Evolutionary conservation across 495 filamentous ascomycete species (phyloP).

Genomic region (Xylaria palmicola): DNA sequence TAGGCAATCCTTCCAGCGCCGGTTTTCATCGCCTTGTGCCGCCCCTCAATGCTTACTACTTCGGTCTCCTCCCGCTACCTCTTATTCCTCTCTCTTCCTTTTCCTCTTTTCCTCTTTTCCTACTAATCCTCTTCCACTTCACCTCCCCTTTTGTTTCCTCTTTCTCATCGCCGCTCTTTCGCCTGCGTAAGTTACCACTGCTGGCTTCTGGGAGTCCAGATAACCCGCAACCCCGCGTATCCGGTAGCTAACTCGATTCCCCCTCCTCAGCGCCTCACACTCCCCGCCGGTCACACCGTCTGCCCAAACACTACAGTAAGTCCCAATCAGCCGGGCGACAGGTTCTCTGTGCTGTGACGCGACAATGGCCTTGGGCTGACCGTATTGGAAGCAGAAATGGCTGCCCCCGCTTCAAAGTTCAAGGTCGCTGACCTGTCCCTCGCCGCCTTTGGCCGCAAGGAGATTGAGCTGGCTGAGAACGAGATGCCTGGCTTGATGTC

Average conservation of each 20-base stretch:
- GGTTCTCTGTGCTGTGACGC: not conserved
- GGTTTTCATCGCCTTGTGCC: conserved; percentile 15
- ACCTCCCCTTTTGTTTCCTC: not conserved
- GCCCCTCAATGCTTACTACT: conserved; percentile 20
- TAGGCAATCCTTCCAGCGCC: conserved; percentile 16
- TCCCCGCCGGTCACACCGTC: not conserved
- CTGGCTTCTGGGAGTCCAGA: not conserved
- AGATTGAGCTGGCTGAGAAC: conserved; percentile 98
- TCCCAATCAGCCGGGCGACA: not conserved
- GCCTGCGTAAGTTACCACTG: conserved; percentile 2
- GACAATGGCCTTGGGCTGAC: conserved; percentile 3
- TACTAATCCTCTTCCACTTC: not conserved
- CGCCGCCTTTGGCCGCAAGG: conserved; percentile 97
- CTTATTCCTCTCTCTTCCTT: not conserved
- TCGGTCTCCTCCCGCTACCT: conserved; percentile 11
- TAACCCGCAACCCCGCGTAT: not conserved
- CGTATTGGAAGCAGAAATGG: conserved; percentile 38
- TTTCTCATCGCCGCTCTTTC: not conserved
- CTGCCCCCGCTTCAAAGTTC: conserved; percentile 86
- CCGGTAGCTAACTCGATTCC: not conserved
- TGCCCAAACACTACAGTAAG: not conserved
- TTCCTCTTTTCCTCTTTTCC: conserved; percentile 1
- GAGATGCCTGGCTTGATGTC: conserved; percentile 98
- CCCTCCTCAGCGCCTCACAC: not conserved
- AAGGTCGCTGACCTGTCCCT: conserved; percentile 98